These are phyloP conservation scores for Malus asiatica DNA, from an alignment of 306 rosid species.

Conservation along the genomic window DNA sequence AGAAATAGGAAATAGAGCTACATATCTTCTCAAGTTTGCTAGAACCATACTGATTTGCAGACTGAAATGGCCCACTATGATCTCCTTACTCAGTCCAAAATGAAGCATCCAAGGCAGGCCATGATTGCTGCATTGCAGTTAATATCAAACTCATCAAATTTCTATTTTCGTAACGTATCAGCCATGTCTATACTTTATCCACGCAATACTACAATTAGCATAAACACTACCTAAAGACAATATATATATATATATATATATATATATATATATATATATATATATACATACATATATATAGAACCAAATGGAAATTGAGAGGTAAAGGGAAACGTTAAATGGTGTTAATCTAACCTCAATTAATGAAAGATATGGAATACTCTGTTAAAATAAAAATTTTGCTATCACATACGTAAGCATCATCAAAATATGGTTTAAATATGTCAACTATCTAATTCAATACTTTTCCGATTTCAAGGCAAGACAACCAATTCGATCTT, in stretches of 20 bases:
- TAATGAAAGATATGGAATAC: not conserved
- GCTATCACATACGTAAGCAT: not conserved
- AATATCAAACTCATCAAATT: slow-evolving; percentile 14
- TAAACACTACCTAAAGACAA: not conserved
- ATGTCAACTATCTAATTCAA: not conserved
- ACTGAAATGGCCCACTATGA: slow-evolving; percentile 17
- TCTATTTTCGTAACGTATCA: not conserved
- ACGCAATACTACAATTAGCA: slow-evolving; percentile 8
- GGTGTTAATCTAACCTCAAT: not conserved
- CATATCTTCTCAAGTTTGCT: slow-evolving; percentile 27
- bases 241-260: not conserved
- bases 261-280: not conserved
- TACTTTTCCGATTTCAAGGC: not conserved
- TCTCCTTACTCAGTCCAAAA: slow-evolving; percentile 23
- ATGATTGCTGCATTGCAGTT: slow-evolving; percentile 28
- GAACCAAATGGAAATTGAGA: not conserved
- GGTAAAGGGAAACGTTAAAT: not conserved
- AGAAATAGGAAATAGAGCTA: slow-evolving; percentile 14
- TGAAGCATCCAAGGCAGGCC: slow-evolving; percentile 52
- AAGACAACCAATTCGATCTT: not conserved
- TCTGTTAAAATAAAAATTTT: not conserved
- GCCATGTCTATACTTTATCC: not conserved
- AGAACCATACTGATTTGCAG: slow-evolving; percentile 32
- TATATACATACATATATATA: not conserved
- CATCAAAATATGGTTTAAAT: not conserved